Evolutionary conservation across 176 grass and related monocot genomes (phyloP).

Genomic region (Eragrostis curvula): DNA sequence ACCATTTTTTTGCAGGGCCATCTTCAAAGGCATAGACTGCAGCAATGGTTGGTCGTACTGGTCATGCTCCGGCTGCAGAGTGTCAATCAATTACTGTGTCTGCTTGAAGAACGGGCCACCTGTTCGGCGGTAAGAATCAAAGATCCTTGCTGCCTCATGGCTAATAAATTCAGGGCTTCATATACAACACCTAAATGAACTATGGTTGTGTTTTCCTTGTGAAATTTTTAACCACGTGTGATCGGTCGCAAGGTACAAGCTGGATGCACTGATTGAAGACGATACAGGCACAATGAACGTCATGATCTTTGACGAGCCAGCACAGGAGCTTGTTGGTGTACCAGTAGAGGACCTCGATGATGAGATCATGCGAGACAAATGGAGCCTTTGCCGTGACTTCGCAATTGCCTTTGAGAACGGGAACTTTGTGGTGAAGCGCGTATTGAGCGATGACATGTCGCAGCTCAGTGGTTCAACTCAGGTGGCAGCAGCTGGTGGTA

Average conservation of each 20-base stretch:
- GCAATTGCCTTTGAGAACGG: background rate
- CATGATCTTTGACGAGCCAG: slow-evolving; percentile 14
- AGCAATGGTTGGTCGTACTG: slow-evolving; percentile 9
- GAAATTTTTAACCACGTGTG: background rate
- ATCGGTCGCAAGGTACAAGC: slow-evolving; percentile 35
- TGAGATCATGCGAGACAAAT: background rate
- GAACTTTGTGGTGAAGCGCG: background rate
- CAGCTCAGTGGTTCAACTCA: background rate
- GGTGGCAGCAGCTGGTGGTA: background rate
- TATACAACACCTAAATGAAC: background rate
- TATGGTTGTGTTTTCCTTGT: background rate
- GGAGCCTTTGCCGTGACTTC: background rate
- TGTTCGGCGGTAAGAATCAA: slow-evolving; percentile 1
- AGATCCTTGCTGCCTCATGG: background rate
- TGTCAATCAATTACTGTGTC: background rate
- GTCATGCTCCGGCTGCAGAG: slow-evolving; percentile 7
- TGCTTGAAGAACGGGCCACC: background rate
- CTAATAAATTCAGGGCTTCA: background rate
- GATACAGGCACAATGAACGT: background rate
- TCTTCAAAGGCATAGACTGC: slow-evolving; percentile 28
- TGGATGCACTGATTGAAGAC: slow-evolving; percentile 22
- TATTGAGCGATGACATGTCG: slow-evolving; percentile 13
- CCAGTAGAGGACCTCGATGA: background rate
- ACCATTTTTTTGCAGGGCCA: slow-evolving; percentile 20
- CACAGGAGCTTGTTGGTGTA: background rate